Conservation (phyloP, 805 yeast species). For the Jamesozyma gamospora region DNA sequence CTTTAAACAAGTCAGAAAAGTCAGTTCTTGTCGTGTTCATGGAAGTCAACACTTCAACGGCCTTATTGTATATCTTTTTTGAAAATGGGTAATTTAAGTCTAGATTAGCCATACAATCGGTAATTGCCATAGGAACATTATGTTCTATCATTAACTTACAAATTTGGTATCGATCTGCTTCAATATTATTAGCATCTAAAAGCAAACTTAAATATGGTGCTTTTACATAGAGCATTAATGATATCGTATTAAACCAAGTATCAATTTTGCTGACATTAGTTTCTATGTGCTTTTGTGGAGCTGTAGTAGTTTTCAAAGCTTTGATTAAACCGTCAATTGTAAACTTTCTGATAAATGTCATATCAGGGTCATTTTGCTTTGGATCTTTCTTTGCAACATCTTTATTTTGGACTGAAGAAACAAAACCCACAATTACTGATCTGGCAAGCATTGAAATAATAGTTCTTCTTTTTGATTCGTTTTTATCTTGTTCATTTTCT, state of each 20-base stretch:
- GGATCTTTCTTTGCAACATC: conserved; percentile 34
- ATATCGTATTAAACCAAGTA: conserved; percentile 24
- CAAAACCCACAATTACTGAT: conserved; percentile 49
- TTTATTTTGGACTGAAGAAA: conserved; percentile 47
- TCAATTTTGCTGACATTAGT: conserved; percentile 22
- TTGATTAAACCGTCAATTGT: conserved; percentile 59
- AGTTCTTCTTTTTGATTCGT: conserved; percentile 38
- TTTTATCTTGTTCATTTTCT: conserved; percentile 28
- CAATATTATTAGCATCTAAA: conserved; percentile 38
- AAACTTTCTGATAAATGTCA: conserved; percentile 64
- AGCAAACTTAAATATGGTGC: conserved; percentile 32
- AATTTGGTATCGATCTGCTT: conserved; percentile 52
- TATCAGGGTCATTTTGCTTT: conserved; percentile 52
- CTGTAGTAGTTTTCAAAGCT: conserved; percentile 44
- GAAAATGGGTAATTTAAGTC: conserved; percentile 70
- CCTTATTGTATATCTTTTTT: conserved; percentile 45
- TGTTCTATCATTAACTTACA: conserved; percentile 62
- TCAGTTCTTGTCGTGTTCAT: conserved; percentile 48
- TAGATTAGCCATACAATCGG: conserved; percentile 50
- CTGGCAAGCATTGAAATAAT: conserved; percentile 55
- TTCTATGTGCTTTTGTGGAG: conserved; percentile 17
- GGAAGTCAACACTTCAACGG: conserved; percentile 48
- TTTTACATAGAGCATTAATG: conserved; percentile 23
- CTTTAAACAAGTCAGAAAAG: conserved; percentile 49
- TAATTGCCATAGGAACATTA: conserved; percentile 46